Base-by-base conservation (phyloP, 2,329 filamentous ascomycete species). In the Albifimbria verrucaria region DNA sequence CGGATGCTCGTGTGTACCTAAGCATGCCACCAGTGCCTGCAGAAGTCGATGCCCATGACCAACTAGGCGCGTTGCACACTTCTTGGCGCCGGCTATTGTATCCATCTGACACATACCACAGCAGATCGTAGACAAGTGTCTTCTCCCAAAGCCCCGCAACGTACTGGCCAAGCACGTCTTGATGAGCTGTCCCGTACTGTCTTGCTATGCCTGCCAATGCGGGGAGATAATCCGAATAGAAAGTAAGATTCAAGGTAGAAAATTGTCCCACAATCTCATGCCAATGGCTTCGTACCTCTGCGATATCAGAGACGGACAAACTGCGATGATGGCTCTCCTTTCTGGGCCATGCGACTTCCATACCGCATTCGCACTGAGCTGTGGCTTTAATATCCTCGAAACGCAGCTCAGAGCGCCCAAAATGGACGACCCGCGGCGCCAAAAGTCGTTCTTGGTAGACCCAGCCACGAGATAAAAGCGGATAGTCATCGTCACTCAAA, bases 371-470 rank as follows among this genome's bases (percentile, higher is more conserved):
- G 22, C 44, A 47, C 4, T 25, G 44, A 5, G 44, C 44, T 12
- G 3, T 7, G 11, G 44, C 21, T 26, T 5, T 4, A 4, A 44
- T 15, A 23, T 44, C 42, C 22, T 44, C 42, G 22, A 39, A 54
- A 47, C 12, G 52, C 48, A 52, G 25, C 25, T 54, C 52, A 23
- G 47, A 52, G 12, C 52, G 24, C 3, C 43, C 48, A 17, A 54
- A 54, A 21, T 54, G 51, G 21, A 39, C 52, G 4, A 54, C 42
- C 24, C 52, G 28, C n/a, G 52, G 52, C 7, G 52, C 47, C 7
- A 54, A 18, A 24, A 54, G 49, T 12, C 52, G 52, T 24, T 54
- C 52, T 17, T 54, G 52, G 10, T 51, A 54, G 17, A 54, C 52
- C 52, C 52, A 54, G 4, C 49, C 52, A n/a, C 52, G 42, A 32